These are phyloP conservation scores for Akanthomyces muscarius DNA, from an alignment of 2,329 filamentous ascomycete species.

Conservation along the genomic window DNA sequence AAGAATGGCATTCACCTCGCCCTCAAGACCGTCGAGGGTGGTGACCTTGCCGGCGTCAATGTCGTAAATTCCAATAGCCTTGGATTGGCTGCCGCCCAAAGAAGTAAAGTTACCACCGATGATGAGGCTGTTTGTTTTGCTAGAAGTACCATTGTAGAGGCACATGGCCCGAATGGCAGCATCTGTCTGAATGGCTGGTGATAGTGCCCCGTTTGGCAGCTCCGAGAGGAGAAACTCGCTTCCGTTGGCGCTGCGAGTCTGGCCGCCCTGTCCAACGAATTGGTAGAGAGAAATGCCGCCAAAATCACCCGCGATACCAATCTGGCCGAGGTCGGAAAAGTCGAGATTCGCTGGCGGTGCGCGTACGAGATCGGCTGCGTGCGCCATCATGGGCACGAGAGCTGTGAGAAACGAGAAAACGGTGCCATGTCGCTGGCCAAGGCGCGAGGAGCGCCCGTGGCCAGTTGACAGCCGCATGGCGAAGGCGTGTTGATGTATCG, in stretches of 20 bases:
- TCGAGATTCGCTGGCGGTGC: constrained; percentile 71
- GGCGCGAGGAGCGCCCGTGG: constrained; percentile 40
- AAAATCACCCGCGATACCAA: constrained; percentile 86
- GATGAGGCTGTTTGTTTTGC: constrained; percentile 67
- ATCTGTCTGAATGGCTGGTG: constrained; percentile 70
- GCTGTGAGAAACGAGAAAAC: constrained; percentile 39
- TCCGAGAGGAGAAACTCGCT: constrained; percentile 75
- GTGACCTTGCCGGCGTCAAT: constrained; percentile 65
- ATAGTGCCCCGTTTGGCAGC: constrained; percentile 81
- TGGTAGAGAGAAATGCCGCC: constrained; percentile 86
- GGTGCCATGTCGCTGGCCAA: constrained; percentile 24
- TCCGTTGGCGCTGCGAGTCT: constrained; percentile 65
- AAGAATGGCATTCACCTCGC: constrained; percentile 74
- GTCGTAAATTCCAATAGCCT: constrained; percentile 78
- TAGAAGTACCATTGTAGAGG: constrained; percentile 63
- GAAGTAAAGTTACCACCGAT: constrained; percentile 96
- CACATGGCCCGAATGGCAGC: constrained; percentile 89
- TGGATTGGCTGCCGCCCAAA: constrained; percentile 69
- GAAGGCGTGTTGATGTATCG: constrained; percentile 3
- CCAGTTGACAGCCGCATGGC: constrained; percentile 48
- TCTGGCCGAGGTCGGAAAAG: constrained; percentile 70
- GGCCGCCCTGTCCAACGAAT: constrained; percentile 74
- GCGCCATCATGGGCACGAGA: constrained; percentile 37
- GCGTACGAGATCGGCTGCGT: constrained; percentile 55
- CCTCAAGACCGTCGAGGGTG: constrained; percentile 74